Evolutionary conservation across 1,284 basidiomycete genomes (phyloP), one percentile per base, ranked within the genome.

Genomic region (Tylopilus sp.): DNA sequence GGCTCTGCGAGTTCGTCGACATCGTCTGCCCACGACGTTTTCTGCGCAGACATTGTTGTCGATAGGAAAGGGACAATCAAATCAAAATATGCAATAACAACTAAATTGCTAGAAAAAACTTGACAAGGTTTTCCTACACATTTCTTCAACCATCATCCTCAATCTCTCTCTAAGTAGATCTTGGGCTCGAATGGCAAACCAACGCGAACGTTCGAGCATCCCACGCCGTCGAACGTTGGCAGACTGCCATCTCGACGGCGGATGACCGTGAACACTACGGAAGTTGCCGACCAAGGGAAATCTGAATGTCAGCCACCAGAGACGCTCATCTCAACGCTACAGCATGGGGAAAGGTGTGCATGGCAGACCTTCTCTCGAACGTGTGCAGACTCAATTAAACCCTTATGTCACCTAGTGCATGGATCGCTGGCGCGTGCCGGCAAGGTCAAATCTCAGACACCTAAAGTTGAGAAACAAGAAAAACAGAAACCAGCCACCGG

Each of bases 381-480:
- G 22, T 62, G 6, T 9, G 2, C 32, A 22, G 41, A 33, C 38
- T 51, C 38, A 51, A 52, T n/a, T 22, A 15, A 24, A 15, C 24
- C n/a, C 59, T 61, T 61, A 24, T 57, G 18, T 32, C 18, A 41
- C 36, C n/a, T 38, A 94, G 97, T 98, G 86, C 97, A 99, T 94
- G 97, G 97, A 84, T 98, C 97, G 81, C 95, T 98, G 86, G 97
- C 97, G 84, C 97, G 97, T 91, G 97, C 97, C 83, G 97, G 96
- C 85, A 98, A 99, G 91, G 97, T 98, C 90, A 98, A 95, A 87
- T 95, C 94, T 77, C 95, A 97, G 85, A 93, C 91, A 77, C 96
- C 97, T 77, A 97, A 97, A 85, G 96, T 98, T 81, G 96, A 97
- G 81, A 91, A 92, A 83, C 95, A 97, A 86, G 96, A 98, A 88